Evolutionary conservation across 805 yeast species (phyloP), one percentile per base, ranked within the genome.

Genomic region (Saccharomycopsis sp.): DNA sequence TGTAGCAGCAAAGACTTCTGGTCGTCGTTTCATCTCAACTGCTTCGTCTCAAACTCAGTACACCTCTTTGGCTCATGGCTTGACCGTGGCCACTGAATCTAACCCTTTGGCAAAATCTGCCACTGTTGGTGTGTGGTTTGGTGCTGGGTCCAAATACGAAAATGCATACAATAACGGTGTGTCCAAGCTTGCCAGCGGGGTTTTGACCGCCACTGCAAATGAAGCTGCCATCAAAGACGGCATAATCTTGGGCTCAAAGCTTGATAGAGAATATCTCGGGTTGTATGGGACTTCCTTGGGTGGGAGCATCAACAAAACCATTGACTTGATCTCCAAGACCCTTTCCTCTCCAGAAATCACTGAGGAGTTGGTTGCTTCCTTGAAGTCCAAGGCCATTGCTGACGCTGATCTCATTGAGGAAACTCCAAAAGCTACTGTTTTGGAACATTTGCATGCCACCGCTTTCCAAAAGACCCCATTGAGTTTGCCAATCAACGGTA

Each of bases 391-490:
- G 29, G 69, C 74, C 48, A 58, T 68, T 42, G 60, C 63, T 16
- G 59, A 65, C 48, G 70, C 79, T 43, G 72, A 66, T 33, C 60
- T 61, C 26, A 67, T 79, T 47, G 94, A 83, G 66, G 58, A 64
- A 39, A 60, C 53, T 45, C 68, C 71, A 47, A 59, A 68, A 42
- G 71, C 68, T 63, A 61, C 63, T 48, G 81, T 78, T 38, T 54
- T 77, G 52, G 84, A 80, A 65, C 94, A 83, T 64, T 71, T 83
- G 67, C 75, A 77, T 57, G 74, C 88, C 46, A 73, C 88, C 48
- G 94, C 94, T 42, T 83, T 77, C 80, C 94, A 83, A 67, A 85
- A 86, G 56, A 77, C 85, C 55, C 77, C 92, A 22, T 68, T 83
- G 51, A 81, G 80, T 41, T 67, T 83, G 58, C 92, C 94, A 61